Conservation (phyloP, 1,284 basidiomycete species). For the Pterulicium gracile region DNA sequence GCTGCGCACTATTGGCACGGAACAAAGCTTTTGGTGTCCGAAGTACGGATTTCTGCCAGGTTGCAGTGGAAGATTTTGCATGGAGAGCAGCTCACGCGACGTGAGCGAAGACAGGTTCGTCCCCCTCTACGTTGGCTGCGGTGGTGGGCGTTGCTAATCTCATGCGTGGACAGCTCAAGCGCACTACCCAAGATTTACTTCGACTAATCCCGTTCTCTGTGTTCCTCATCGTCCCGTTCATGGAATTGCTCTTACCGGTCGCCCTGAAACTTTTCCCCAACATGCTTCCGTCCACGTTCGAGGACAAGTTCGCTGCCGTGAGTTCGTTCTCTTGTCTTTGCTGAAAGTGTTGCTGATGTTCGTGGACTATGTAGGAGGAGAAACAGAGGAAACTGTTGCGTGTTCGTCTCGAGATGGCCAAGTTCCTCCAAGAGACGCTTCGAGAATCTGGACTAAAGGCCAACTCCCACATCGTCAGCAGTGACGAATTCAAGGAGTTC, state of each 20-base stretch:
- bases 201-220: conserved; percentile 92
- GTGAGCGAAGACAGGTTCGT: conserved; percentile 85
- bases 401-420: conserved; percentile 96
- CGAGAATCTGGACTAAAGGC: conserved; percentile 90
- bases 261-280: conserved; percentile 97
- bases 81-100: conserved; percentile 83
- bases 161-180: conserved; percentile 52
- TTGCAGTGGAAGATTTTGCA: conserved; percentile 90
- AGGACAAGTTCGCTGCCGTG: conserved; percentile 90
- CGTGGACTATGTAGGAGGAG: conserved; percentile 61
- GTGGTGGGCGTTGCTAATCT: conserved; percentile 2
- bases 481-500: conserved; percentile 97
- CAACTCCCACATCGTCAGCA: conserved; percentile 85
- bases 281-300: conserved; percentile 98
- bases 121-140: conserved; percentile 6
- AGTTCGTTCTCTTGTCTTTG: conserved; percentile 18
- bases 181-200: conserved; percentile 89
- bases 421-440: conserved; percentile 97
- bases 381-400: conserved; percentile 94
- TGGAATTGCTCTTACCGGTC: conserved; percentile 96
- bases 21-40: conserved; percentile 88
- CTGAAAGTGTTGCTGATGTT: neutral
- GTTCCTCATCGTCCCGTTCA: conserved; percentile 95
- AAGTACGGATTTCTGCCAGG: conserved; percentile 84
- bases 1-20: conserved; percentile 97